A percentile compares a stretch with the other conserved stretches of the same genome.
phyloP scores from a whole-genome alignment of 768 basidiomycete genomes.

The Cystobasidium tubakii region DNA sequence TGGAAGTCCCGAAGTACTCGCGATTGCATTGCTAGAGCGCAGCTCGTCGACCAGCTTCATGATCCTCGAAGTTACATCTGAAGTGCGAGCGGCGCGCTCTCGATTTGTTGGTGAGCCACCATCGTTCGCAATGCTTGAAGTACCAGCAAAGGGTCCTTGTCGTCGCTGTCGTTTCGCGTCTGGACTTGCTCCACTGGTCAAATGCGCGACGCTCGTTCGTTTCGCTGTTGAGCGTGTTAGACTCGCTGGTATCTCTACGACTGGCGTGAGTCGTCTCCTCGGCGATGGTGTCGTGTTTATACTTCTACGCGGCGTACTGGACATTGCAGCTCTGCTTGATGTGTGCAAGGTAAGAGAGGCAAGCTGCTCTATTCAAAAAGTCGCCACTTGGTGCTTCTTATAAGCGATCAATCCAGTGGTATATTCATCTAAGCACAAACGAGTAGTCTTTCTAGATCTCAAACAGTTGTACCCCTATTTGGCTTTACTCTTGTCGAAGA shows the following conservation, averaged over 20 bases:
- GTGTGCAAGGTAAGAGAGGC: neutral
- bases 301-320: neutral
- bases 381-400: neutral
- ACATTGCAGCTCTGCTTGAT: neutral
- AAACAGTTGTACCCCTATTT: too few species aligned
- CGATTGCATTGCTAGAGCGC: neutral
- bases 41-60: neutral
- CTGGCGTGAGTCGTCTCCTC: neutral
- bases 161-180: neutral
- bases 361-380: neutral
- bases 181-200: neutral
- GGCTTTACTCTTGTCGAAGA: too few species aligned
- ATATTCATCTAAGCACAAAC: too few species aligned
- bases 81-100: neutral
- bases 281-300: neutral
- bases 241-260: neutral
- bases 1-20: neutral
- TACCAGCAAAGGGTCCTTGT: neutral
- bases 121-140: neutral
- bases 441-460: too few species aligned
- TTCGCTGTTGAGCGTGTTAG: neutral
- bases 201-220: neutral
- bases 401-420: neutral
- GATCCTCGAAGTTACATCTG: neutral
- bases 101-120: neutral